Conservation (phyloP, 78 protist genomes). For the Dictyostelium purpureum region DNA sequence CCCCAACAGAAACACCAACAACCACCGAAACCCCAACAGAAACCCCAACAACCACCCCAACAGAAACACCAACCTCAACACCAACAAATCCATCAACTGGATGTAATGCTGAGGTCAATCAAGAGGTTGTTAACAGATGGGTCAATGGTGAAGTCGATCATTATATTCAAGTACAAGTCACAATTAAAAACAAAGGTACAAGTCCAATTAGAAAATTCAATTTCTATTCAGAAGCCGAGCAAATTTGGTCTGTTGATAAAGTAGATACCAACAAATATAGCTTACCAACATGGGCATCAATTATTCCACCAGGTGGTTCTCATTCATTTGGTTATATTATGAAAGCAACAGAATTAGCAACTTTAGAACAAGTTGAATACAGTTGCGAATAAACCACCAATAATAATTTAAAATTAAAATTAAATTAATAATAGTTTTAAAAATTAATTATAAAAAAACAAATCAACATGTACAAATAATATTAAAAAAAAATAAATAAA, state of each 20-base stretch:
- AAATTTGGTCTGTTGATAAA: slow-evolving; percentile 22
- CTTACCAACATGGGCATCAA: not conserved
- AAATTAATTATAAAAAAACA: too few relatives aligned
- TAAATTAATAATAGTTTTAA: too few relatives aligned
- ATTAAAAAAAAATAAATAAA: too few relatives aligned
- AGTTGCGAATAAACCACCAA: too few relatives aligned
- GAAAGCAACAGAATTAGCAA: not conserved
- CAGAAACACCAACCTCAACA: slow-evolving; percentile 1
- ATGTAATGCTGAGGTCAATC: not conserved
- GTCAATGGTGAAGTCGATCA: not conserved
- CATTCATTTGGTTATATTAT: slow-evolving; percentile 10
- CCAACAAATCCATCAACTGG: not conserved
- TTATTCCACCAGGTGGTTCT: not conserved
- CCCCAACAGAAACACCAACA: slow-evolving; percentile 23
- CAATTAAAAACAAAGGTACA: slow-evolving; percentile 34
- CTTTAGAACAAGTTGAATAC: not conserved
- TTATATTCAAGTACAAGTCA: not conserved
- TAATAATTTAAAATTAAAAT: too few relatives aligned
- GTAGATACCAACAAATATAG: not conserved
- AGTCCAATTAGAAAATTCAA: not conserved
- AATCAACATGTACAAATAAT: too few relatives aligned
- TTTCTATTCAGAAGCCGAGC: not conserved
- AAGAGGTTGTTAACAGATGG: slow-evolving; percentile 5
- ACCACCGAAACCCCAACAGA: not conserved
- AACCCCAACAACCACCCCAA: not conserved